Evolutionary conservation across 2,329 filamentous ascomycete species (phyloP).

Genomic region (Apiospora pterosperma): DNA sequence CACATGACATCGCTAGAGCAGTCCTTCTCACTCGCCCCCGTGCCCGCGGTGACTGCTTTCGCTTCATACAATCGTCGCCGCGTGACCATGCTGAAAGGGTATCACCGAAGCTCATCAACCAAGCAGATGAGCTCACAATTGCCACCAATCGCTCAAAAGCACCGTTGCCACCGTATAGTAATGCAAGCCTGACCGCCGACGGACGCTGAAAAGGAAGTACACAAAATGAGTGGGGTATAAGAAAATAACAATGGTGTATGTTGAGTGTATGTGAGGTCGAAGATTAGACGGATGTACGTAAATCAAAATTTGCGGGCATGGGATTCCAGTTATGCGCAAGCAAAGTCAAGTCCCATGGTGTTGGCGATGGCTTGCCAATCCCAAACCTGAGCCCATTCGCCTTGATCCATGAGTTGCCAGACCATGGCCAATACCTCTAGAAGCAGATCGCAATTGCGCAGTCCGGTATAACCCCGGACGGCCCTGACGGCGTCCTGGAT

Average conservation of each 20-base stretch:
- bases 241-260: not conserved
- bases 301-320: not conserved
- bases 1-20: not conserved
- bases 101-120: not conserved
- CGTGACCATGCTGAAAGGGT: conserved; percentile 1
- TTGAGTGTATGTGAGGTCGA: not conserved
- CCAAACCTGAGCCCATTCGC: conserved; percentile 58
- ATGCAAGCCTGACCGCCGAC: not conserved
- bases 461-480: conserved; percentile 56
- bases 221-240: conserved; percentile 1
- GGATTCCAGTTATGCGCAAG: conserved; percentile 35
- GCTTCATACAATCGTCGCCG: not conserved
- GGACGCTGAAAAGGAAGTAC: not conserved
- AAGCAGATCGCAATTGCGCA: conserved; percentile 55
- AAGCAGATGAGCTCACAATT: not conserved
- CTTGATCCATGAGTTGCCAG: conserved; percentile 56
- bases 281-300: not conserved
- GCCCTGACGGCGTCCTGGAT: conserved; percentile 46
- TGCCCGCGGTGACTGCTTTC: conserved; percentile 1
- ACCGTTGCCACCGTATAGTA: not conserved
- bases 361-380: conserved; percentile 60
- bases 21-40: not conserved
- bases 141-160: conserved; percentile 2
- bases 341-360: conserved; percentile 52
- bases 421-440: conserved; percentile 53